These are phyloP conservation scores for Cryptococcus floricola DNA, from an alignment of 1,284 basidiomycete genomes.

Conservation along the genomic window DNA sequence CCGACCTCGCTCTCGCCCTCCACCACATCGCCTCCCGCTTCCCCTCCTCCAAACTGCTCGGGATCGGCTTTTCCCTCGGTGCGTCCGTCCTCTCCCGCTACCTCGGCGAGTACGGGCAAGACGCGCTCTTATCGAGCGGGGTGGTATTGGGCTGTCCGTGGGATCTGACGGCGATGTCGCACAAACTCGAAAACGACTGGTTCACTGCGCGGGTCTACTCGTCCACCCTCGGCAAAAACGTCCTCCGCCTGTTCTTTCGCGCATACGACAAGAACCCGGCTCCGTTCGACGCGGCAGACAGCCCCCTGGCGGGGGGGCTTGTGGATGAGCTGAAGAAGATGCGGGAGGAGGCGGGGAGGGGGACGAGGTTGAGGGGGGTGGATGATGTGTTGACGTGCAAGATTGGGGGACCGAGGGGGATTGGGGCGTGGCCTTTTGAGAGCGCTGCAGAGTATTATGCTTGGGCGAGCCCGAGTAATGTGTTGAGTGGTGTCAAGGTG, in stretches of 20 bases:
- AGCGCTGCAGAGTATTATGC: constrained; percentile 75
- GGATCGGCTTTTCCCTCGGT: constrained; percentile 89
- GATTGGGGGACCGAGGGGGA: constrained; percentile 67
- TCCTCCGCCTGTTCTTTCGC: constrained; percentile 63
- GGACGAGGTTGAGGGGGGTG: constrained; percentile 31
- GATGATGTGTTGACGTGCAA: constrained; percentile 64
- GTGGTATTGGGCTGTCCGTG: constrained; percentile 69
- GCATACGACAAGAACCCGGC: constrained; percentile 53
- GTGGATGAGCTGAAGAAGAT: constrained; percentile 22
- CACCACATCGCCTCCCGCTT: constrained; percentile 70
- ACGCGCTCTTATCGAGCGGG: constrained; percentile 69
- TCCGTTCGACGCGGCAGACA: constrained; percentile 22
- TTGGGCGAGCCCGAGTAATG: constrained; percentile 55
- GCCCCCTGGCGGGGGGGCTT: constrained; percentile 9
- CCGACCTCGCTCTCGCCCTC: constrained; percentile 77
- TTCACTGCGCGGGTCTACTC: constrained; percentile 72
- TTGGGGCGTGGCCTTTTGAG: constrained; percentile 66
- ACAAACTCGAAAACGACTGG: constrained; percentile 58
- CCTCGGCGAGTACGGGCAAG: constrained; percentile 77
- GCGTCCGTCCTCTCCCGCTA: constrained; percentile 90
- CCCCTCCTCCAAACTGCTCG: constrained; percentile 76
- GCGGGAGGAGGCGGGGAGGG: constrained; percentile 9
- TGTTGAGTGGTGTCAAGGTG: constrained; percentile 43
- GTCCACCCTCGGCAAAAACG: constrained; percentile 74
- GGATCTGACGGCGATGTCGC: constrained; percentile 43